Evolutionary conservation across 2,329 filamentous ascomycete genomes (phyloP), one percentile per base, ranked within the genome.

Genomic region (Penicillium sp.): DNA sequence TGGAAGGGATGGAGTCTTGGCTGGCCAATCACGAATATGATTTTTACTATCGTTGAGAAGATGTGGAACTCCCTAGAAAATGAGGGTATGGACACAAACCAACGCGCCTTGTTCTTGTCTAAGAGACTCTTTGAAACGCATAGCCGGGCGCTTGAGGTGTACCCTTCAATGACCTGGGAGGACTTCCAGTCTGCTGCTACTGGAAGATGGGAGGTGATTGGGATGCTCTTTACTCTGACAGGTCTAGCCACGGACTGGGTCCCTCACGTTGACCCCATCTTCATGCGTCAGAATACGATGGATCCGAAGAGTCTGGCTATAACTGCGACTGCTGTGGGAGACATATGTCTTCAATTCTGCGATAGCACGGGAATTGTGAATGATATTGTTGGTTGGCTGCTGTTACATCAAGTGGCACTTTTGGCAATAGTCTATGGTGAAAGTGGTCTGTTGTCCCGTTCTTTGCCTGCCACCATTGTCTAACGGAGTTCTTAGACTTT

Each of bases 401-500:
- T 59, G 53, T 61, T 60, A 55, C 58, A 66, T 28, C 63, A 68
- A 17, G 54, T 40, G 1, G 36, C 54, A 16, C 61, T 68, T 5
- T 33, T 68, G n/a, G 53, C 61, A 9, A 33, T 58, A n/a, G 55
- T 68, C 6, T 66, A 66, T 50, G 66, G 65, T 9, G 63, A 68
- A 43, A 47, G 58, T 38, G 54, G 57, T 67, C 43, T 55, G 57
- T 55, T 37, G 4, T 19, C 14, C 25, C 36, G 2, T 17, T 51
- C 30, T 12, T 47, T 33, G 17, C 11, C 17, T 36, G 11, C 22
- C 16, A 26, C 33, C 8, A 12, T 31, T 12, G 10, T 5, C 30
- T 41, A 38, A 56, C 31, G 10, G 35, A 25, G 3, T 11, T 48
- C 10, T 10, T 12, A 78, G 77, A 77, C 55, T 77, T 76, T 42